A percentile compares a stretch with the other conserved stretches of the same genome.
Conservation (phyloP, 2,329 filamentous ascomycete genomes). For the Xylariomycetidae sp. region DNA sequence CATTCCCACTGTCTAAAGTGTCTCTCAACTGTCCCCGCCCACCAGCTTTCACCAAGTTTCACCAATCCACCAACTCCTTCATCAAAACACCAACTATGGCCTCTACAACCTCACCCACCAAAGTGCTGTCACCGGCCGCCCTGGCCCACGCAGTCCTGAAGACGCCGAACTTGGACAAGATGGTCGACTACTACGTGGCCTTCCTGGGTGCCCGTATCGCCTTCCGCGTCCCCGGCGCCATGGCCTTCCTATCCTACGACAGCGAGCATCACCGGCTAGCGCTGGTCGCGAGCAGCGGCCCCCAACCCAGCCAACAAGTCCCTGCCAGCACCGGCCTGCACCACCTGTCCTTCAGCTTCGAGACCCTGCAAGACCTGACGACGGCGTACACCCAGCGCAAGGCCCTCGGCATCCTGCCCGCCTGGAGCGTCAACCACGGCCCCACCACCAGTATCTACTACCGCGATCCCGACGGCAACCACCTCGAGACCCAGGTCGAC, state of each 20-base stretch:
- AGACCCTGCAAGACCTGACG: conserved; percentile 28
- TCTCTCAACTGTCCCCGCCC: too few relatives aligned
- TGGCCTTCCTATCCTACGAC: conserved; percentile 38
- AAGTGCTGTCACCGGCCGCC: conserved; percentile 16
- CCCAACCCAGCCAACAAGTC: conserved; percentile 16
- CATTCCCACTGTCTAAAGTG: too few relatives aligned
- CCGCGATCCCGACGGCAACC: conserved; percentile 41
- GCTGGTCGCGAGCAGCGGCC: conserved; percentile 25
- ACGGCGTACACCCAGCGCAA: conserved; percentile 31
- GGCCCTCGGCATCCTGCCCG: conserved; percentile 29
- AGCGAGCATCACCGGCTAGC: conserved; percentile 43
- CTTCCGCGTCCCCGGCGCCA: conserved; percentile 15
- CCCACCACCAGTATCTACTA: conserved; percentile 42
- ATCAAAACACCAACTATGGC: too few relatives aligned
- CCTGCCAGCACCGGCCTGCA: conserved; percentile 27
- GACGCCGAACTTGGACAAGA: conserved; percentile 19
- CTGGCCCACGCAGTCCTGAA: conserved; percentile 22
- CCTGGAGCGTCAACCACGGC: conserved; percentile 42
- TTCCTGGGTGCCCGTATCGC: conserved; percentile 31
- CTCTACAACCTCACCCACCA: conserved; percentile 7
- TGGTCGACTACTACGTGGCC: conserved; percentile 31
- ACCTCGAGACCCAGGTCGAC: conserved; percentile 55
- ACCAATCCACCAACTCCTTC: too few relatives aligned
- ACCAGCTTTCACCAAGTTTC: too few relatives aligned
- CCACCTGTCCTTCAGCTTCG: conserved; percentile 37